A percentile compares a stretch with the other conserved stretches of the same genome.
Evolutionary conservation across 352 stramenopile genomes (phyloP).

Genomic region (Pythium apleroticum): DNA sequence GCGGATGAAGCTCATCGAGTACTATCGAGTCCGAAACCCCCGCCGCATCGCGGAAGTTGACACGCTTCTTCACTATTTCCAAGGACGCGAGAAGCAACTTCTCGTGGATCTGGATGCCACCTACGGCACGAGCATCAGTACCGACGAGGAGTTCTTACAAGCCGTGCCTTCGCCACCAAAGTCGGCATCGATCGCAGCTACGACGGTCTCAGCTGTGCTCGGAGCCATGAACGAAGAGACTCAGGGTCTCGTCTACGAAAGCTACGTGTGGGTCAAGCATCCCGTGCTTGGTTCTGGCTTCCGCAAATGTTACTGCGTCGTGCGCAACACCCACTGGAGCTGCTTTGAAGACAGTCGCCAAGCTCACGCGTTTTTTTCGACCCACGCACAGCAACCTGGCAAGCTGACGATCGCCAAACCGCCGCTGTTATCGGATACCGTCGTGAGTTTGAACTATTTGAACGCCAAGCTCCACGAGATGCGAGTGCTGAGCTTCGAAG

Average conservation of each 20-base stretch:
- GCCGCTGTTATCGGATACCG: constrained; percentile 15
- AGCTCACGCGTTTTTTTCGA: constrained; percentile 14
- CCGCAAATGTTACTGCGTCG: constrained; percentile 29
- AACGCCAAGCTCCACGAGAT: constrained; percentile 31
- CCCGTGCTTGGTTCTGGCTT: constrained; percentile 17
- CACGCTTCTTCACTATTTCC: constrained; percentile 59
- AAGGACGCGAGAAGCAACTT: constrained; percentile 54
- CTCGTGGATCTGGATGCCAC: constrained; percentile 59
- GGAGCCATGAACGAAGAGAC: background rate
- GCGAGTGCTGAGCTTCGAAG: constrained; percentile 28
- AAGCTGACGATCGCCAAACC: background rate
- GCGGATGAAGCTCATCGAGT: constrained; percentile 66
- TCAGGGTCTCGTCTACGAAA: constrained; percentile 10
- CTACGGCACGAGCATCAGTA: constrained; percentile 46
- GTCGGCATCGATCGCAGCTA: background rate
- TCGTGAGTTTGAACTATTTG: constrained; percentile 25
- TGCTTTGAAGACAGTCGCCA: constrained; percentile 29
- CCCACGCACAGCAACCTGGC: background rate
- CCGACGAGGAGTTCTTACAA: constrained; percentile 31
- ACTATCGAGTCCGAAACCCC: constrained; percentile 91
- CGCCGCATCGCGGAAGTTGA: constrained; percentile 87
- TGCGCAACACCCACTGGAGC: constrained; percentile 19
- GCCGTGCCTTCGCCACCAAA: constrained; percentile 13
- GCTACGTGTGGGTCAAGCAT: constrained; percentile 32
- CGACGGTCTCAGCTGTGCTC: background rate